These are phyloP conservation scores for Rhynchospora pubera DNA, from an alignment of 176 grass and related monocot species.

Conservation along the genomic window DNA sequence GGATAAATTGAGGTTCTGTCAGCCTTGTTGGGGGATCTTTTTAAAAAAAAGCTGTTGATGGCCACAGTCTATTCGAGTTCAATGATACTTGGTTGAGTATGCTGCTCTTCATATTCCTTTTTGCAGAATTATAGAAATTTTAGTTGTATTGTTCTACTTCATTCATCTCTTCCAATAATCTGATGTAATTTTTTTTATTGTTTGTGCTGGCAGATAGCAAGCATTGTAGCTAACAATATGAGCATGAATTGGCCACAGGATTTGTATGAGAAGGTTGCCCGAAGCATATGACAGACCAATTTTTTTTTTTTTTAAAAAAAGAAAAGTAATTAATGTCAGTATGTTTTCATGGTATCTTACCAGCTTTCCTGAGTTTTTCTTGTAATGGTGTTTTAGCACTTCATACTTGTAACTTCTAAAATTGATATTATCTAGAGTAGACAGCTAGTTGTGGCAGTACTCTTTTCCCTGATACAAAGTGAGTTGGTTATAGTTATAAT, in stretches of 20 bases:
- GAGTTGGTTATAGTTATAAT: too few species aligned
- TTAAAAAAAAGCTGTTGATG: neutral
- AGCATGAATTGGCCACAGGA: slow-evolving; percentile 88
- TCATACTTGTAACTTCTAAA: neutral
- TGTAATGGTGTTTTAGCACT: neutral
- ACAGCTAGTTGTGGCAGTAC: neutral
- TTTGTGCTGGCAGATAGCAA: slow-evolving; percentile 58
- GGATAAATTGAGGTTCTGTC: neutral
- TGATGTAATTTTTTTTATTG: slow-evolving; percentile 15
- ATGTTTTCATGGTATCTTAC: neutral
- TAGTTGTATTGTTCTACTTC: neutral
- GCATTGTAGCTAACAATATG: slow-evolving; percentile 82
- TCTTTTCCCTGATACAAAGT: neutral
- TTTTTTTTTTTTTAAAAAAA: slow-evolving; percentile 20
- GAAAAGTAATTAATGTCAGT: neutral
- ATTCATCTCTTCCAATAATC: neutral
- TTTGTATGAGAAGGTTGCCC: slow-evolving; percentile 88
- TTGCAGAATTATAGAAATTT: neutral
- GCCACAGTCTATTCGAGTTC: neutral
- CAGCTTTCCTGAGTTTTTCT: neutral
- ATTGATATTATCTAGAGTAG: slow-evolving; percentile 11
- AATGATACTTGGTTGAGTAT: neutral
- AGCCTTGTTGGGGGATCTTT: neutral
- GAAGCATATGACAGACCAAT: slow-evolving; percentile 48
- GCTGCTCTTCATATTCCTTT: neutral